Conservation (phyloP, 192 early-diverging fungal genomes). For the Mortierella hygrophila region DNA sequence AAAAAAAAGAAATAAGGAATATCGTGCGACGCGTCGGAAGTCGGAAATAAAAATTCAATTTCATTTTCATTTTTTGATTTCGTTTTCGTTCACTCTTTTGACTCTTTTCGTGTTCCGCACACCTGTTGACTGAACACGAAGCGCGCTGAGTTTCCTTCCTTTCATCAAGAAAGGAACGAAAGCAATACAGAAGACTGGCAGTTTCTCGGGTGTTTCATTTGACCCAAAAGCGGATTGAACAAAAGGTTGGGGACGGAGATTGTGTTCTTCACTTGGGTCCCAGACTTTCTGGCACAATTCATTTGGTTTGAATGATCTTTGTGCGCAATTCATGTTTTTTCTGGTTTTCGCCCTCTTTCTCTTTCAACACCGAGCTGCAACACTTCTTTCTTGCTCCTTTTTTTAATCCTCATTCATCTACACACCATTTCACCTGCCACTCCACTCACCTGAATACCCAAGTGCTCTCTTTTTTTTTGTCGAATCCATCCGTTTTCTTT, state of each 20-base stretch:
- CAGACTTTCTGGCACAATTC: too few relatives aligned
- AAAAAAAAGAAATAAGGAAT: neutral
- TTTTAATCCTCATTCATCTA: neutral
- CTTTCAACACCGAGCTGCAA: slow-evolving; percentile 4
- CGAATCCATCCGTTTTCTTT: neutral
- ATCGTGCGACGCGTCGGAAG: neutral
- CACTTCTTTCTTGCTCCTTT: neutral
- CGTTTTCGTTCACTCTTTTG: neutral
- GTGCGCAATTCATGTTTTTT: neutral
- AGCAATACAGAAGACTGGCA: neutral
- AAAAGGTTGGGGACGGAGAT: neutral
- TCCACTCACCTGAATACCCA: neutral
- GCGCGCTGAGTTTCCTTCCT: neutral
- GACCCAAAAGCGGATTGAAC: neutral
- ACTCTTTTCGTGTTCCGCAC: neutral
- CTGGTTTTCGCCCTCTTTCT: neutral
- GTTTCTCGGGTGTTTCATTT: neutral
- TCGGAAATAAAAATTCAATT: slow-evolving; percentile 5
- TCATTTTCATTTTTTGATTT: neutral
- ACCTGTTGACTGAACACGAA: neutral
- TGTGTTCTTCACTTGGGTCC: neutral
- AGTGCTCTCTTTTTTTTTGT: neutral
- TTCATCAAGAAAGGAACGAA: neutral
- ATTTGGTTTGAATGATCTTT: neutral
- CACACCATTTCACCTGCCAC: neutral